A percentile compares a stretch with the other conserved stretches of the same genome.
Evolutionary conservation across 192 early-diverging fungal genomes (phyloP).

Genomic region (Backusella westeae): DNA sequence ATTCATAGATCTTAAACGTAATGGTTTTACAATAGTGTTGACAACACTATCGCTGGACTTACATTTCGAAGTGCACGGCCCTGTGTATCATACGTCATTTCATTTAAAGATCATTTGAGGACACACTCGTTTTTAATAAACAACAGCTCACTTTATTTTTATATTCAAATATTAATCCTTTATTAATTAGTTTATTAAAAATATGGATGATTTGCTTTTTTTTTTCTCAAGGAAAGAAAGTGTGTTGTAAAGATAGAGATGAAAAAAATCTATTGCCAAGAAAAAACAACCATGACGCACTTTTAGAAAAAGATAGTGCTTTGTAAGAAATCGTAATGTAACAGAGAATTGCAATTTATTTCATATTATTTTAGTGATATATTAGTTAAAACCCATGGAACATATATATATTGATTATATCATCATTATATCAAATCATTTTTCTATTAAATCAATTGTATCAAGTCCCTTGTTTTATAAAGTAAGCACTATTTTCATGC

Average conservation of each 20-base stretch:
- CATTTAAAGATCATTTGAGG: not conserved
- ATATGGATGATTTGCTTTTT: not conserved
- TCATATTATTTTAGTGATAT: not conserved
- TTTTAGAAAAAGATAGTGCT: not conserved
- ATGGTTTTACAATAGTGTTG: not conserved
- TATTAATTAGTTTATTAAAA: not conserved
- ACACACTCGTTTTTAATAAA: too few relatives aligned
- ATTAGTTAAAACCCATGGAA: not conserved
- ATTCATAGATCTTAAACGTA: not conserved
- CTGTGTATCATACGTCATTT: not conserved
- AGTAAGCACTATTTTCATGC: too few relatives aligned
- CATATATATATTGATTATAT: not conserved
- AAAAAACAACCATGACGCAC: not conserved
- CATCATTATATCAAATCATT: too few relatives aligned
- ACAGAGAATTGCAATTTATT: not conserved
- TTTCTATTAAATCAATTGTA: too few relatives aligned
- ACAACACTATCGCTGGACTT: not conserved
- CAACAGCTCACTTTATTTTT: too few relatives aligned
- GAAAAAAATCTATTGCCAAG: not conserved
- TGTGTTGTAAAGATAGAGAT: not conserved
- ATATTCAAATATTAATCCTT: too few relatives aligned
- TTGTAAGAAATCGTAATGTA: not conserved
- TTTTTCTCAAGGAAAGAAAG: too few relatives aligned
- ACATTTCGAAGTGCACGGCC: not conserved
- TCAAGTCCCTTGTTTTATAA: too few relatives aligned